Conservation (phyloP, 768 basidiomycete genomes). For the Xerocomellus amylosporus region DNA sequence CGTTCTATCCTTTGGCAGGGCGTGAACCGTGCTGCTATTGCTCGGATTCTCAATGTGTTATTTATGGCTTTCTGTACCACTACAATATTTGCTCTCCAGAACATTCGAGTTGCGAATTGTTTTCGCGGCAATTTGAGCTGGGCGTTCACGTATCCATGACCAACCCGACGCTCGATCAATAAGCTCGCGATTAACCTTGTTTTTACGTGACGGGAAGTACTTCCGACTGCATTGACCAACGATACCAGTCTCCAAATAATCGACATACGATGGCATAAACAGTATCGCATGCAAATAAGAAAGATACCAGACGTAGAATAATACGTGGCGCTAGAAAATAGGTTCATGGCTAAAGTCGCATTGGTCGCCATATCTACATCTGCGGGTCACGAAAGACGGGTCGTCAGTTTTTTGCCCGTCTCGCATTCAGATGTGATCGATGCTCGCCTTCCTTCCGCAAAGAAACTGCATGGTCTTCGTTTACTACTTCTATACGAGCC, state of each 20-base stretch:
- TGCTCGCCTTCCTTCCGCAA: constrained; percentile 91
- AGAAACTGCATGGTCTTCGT: constrained; percentile 89
- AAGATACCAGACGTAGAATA: background rate
- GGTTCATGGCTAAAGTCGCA: constrained; percentile 80
- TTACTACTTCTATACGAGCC: constrained; percentile 74
- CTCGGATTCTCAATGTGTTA: constrained; percentile 33
- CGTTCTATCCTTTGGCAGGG: constrained; percentile 28
- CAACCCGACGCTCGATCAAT: constrained; percentile 8
- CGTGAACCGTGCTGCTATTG: constrained; percentile 20
- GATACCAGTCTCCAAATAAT: constrained; percentile 10
- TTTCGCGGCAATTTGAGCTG: constrained; percentile 7
- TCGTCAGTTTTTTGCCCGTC: constrained; percentile 35
- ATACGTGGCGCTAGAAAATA: constrained; percentile 25
- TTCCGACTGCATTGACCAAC: background rate
- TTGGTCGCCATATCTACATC: constrained; percentile 86
- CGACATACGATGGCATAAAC: constrained; percentile 14
- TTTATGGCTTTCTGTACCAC: constrained; percentile 38
- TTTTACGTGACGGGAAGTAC: constrained; percentile 3
- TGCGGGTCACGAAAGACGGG: constrained; percentile 49
- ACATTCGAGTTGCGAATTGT: constrained; percentile 17
- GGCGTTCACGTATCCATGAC: background rate
- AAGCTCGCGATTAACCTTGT: constrained; percentile 17
- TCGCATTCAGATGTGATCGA: constrained; percentile 38
- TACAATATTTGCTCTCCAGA: constrained; percentile 21
- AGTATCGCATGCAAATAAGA: constrained; percentile 13